These are phyloP conservation scores for Peronospora belbahrii DNA, from an alignment of 352 stramenopile species.

Conservation along the genomic window DNA sequence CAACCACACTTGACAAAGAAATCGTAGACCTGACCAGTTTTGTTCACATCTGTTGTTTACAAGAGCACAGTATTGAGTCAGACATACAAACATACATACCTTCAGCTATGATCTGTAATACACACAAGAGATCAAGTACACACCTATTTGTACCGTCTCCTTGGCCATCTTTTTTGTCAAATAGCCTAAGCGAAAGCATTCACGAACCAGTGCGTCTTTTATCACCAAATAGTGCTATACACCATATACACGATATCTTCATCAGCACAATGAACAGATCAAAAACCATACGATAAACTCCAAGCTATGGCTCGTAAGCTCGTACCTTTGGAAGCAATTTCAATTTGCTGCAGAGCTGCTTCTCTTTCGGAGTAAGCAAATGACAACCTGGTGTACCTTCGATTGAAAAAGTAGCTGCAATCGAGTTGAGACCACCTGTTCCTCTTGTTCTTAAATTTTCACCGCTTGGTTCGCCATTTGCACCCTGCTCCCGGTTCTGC, in stretches of 20 bases:
- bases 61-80: slow-evolving; percentile 13
- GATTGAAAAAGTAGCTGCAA: slow-evolving; percentile 57
- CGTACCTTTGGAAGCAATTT: slow-evolving; percentile 87
- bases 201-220: slow-evolving; percentile 91
- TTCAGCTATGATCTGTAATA: no score
- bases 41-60: slow-evolving; percentile 73
- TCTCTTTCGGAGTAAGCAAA: slow-evolving; percentile 87
- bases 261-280: slow-evolving; percentile 3
- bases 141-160: slow-evolving; percentile 89
- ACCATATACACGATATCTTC: slow-evolving; percentile 1
- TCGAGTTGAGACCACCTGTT: slow-evolving; percentile 19
- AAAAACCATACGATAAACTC: neutral
- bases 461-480: slow-evolving; percentile 16
- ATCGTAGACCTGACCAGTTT: slow-evolving; percentile 83
- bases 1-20: slow-evolving; percentile 88
- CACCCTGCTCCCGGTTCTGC: slow-evolving; percentile 49
- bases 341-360: slow-evolving; percentile 84
- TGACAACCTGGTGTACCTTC: slow-evolving; percentile 78
- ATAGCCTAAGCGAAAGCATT: slow-evolving; percentile 75
- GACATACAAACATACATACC: slow-evolving; percentile 1
- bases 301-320: neutral
- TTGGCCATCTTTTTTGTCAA: slow-evolving; percentile 69
- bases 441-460: slow-evolving; percentile 30
- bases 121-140: slow-evolving; percentile 3
- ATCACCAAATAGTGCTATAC: slow-evolving; percentile 90